phyloP scores from a whole-genome alignment of 2,329 filamentous ascomycete genomes.

The Pestalotiopsis sp. region DNA sequence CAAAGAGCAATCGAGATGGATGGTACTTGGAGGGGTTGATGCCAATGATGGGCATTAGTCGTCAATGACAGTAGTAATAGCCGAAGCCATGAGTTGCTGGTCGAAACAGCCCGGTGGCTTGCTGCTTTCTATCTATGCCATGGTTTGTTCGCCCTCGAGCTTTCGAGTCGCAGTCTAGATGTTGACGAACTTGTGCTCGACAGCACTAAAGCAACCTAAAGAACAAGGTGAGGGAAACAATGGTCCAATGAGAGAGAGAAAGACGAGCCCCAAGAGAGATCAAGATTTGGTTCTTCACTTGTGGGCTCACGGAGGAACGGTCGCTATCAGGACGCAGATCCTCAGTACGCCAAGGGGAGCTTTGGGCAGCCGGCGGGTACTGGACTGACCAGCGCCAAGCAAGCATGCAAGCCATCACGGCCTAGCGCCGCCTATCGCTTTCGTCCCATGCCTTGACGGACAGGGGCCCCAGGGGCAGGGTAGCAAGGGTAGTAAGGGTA shows the following conservation, averaged over 20 bases:
- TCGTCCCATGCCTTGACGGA: neutral
- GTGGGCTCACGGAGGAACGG: neutral
- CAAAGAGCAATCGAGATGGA: neutral
- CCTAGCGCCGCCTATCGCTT: neutral
- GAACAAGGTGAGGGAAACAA: neutral
- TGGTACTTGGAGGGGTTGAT: neutral
- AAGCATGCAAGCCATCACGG: neutral
- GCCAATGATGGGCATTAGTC: neutral
- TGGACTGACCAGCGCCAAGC: neutral
- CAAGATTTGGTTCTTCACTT: neutral
- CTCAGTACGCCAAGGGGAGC: neutral
- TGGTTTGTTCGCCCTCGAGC: neutral
- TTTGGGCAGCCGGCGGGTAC: neutral
- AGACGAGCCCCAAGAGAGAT: neutral
- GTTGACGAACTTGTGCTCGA: neutral
- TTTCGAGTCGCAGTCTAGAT: neutral
- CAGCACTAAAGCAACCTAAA: neutral
- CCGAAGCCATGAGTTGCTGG: neutral
- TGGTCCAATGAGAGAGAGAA: neutral
- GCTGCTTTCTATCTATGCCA: neutral
- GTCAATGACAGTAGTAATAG: neutral
- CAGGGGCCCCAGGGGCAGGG: neutral
- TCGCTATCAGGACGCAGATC: neutral
- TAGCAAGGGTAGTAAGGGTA: neutral
- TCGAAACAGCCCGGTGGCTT: neutral